phyloP scores from a whole-genome alignment of 1,284 basidiomycete species.

The Coriolopsis trogii region DNA sequence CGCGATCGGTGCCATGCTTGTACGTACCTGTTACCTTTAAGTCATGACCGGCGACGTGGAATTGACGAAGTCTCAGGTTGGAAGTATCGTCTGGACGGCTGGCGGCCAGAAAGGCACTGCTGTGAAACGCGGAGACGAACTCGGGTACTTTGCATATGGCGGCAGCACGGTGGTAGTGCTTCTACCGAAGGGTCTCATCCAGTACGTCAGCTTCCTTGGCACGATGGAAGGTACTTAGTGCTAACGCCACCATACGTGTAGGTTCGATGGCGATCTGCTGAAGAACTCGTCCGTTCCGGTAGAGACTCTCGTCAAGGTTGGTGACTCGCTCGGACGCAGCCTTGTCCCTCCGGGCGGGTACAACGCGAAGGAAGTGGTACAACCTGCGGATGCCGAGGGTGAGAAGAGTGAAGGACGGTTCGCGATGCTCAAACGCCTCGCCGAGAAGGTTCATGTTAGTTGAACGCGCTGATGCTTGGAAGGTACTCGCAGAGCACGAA shows the following conservation, averaged over 20 bases:
- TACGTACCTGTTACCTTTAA: slow-evolving; percentile 37
- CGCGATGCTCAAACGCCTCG: neutral
- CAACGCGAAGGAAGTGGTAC: neutral
- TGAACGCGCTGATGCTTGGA: neutral
- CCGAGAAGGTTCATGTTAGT: neutral
- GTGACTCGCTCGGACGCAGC: slow-evolving; percentile 16
- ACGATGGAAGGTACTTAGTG: neutral
- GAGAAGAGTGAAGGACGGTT: neutral
- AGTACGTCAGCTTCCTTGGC: slow-evolving; percentile 36
- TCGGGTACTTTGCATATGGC: slow-evolving; percentile 70
- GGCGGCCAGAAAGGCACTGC: slow-evolving; percentile 34
- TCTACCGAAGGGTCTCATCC: slow-evolving; percentile 62
- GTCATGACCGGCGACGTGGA: too few relatives aligned
- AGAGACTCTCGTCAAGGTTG: slow-evolving; percentile 75
- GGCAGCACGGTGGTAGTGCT: slow-evolving; percentile 70
- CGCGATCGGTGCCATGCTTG: slow-evolving; percentile 68
- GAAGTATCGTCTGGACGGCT: slow-evolving; percentile 32
- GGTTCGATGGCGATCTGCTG: slow-evolving; percentile 71
- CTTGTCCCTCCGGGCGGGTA: slow-evolving; percentile 1
- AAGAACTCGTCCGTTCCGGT: slow-evolving; percentile 58
- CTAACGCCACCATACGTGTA: slow-evolving; percentile 16
- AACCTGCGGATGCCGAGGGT: neutral
- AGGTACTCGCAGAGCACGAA: neutral
- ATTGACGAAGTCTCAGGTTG: slow-evolving; percentile 11
- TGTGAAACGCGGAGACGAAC: slow-evolving; percentile 57